phyloP scores from a whole-genome alignment of 768 basidiomycete species.

The Suillus placidus region DNA sequence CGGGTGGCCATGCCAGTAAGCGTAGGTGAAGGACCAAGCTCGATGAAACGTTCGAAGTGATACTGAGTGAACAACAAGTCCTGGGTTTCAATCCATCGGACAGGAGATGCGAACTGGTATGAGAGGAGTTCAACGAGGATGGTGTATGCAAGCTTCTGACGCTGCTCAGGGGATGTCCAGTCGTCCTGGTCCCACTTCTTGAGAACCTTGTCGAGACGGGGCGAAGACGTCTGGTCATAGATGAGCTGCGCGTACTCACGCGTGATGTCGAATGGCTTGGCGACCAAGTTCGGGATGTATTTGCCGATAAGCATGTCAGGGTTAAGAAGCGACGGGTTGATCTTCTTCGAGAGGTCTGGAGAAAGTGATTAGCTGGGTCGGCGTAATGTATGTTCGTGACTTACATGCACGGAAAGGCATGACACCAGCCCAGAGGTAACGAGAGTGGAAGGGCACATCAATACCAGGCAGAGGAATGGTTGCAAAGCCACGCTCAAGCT shows the following conservation, averaged over 20 bases:
- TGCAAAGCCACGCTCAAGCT: slow-evolving; percentile 95
- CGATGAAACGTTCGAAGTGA: slow-evolving; percentile 91
- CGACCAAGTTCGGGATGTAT: slow-evolving; percentile 97
- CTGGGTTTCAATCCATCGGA: slow-evolving; percentile 99
- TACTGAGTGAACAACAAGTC: slow-evolving; percentile 88
- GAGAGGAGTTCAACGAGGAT: slow-evolving; percentile 96
- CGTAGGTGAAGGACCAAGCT: slow-evolving; percentile 95
- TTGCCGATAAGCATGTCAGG: slow-evolving; percentile 93
- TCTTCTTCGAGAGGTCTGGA: slow-evolving; percentile 95
- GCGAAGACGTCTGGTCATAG: slow-evolving; percentile 95
- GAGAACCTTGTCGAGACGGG: slow-evolving; percentile 92
- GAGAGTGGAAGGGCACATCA: slow-evolving; percentile 99
- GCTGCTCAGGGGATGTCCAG: slow-evolving; percentile 81
- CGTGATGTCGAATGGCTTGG: slow-evolving; percentile 81
- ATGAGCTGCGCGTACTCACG: slow-evolving; percentile 92
- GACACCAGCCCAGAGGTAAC: slow-evolving; percentile 98
- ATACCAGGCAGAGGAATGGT: slow-evolving; percentile 96
- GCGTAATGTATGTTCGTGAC: slow-evolving; percentile 33
- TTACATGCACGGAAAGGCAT: slow-evolving; percentile 95
- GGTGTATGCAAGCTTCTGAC: slow-evolving; percentile 92
- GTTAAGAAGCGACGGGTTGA: slow-evolving; percentile 87
- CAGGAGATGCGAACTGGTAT: slow-evolving; percentile 98
- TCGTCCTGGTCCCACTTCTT: slow-evolving; percentile 90
- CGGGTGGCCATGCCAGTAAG: slow-evolving; percentile 93
- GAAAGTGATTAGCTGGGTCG: neutral